Evolutionary conservation across 805 yeast genomes (phyloP).

Genomic region (Yarrowia porcina): DNA sequence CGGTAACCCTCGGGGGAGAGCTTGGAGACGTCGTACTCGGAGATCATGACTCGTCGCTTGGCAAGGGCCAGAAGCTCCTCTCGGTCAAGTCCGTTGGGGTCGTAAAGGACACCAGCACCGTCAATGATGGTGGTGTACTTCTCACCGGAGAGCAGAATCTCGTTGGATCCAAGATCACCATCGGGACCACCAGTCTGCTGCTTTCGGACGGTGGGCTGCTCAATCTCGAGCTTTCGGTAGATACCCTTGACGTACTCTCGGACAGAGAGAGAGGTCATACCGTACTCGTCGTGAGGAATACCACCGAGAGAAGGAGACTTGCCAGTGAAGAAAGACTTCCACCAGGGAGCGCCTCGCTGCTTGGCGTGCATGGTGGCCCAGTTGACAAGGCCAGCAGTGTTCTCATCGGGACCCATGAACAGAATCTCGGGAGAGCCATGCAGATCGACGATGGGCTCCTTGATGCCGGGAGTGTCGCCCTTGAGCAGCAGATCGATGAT

Average conservation of each 20-base stretch:
- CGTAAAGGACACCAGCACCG: constrained; percentile 93
- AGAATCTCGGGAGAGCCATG: constrained; percentile 83
- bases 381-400: constrained; percentile 90
- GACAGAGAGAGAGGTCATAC: constrained; percentile 95
- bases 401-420: constrained; percentile 99
- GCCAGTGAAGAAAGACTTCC: constrained; percentile 98
- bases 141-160: constrained; percentile 84
- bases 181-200: constrained; percentile 99
- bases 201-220: constrained; percentile 60
- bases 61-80: constrained; percentile 77
- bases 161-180: constrained; percentile 96
- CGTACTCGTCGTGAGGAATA: constrained; percentile 96
- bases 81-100: constrained; percentile 84
- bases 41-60: constrained; percentile 67
- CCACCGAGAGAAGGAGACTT: constrained; percentile 91
- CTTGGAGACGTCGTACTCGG: constrained; percentile 60
- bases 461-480: constrained; percentile 66
- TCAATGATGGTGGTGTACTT: constrained; percentile 85
- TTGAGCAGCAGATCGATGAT: constrained; percentile 79
- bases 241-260: constrained; percentile 86
- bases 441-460: constrained; percentile 80
- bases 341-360: constrained; percentile 90
- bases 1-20: constrained; percentile 74
- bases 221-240: constrained; percentile 69
- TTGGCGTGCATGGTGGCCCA: constrained; percentile 98